A percentile compares a stretch with the other conserved stretches of the same genome.
These are phyloP conservation scores for Asterionellopsis glacialis DNA, from an alignment of 108 stramenopile species.

Conservation along the genomic window DNA sequence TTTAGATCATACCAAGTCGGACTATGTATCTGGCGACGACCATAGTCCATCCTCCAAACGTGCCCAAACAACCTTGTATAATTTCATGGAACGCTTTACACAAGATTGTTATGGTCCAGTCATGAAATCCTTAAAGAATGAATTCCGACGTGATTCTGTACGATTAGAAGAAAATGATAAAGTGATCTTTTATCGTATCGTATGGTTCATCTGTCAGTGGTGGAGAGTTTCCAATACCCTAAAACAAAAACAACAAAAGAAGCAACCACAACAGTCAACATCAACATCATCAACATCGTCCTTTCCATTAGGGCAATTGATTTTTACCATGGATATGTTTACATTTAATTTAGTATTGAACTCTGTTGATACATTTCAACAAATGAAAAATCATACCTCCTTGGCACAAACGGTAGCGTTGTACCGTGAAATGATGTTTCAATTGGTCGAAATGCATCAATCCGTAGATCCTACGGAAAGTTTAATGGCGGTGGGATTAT, in stretches of 20 bases:
- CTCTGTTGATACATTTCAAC: slow-evolving; percentile 58
- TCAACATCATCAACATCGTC: too few species aligned
- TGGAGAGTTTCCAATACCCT: slow-evolving; percentile 38
- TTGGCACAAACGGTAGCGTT: slow-evolving; percentile 73
- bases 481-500: slow-evolving; percentile 78
- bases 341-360: slow-evolving; percentile 87
- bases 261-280: neutral
- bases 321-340: slow-evolving; percentile 91
- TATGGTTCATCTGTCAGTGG: slow-evolving; percentile 89
- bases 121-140: slow-evolving; percentile 87
- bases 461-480: slow-evolving; percentile 73
- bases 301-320: slow-evolving; percentile 39
- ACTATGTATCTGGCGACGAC: neutral
- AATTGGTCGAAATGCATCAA: slow-evolving; percentile 64
- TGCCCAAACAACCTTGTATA: slow-evolving; percentile 53
- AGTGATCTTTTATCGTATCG: slow-evolving; percentile 65
- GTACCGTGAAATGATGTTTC: slow-evolving; percentile 78
- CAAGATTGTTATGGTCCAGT: slow-evolving; percentile 77
- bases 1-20: slow-evolving; percentile 19
- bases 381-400: slow-evolving; percentile 57
- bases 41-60: slow-evolving; percentile 41
- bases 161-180: slow-evolving; percentile 78
- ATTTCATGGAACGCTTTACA: slow-evolving; percentile 67
- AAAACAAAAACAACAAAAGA: slow-evolving; percentile 2
- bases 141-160: slow-evolving; percentile 82